These are phyloP conservation scores for Calocera cornea DNA, from an alignment of 768 basidiomycete species.

Conservation along the genomic window DNA sequence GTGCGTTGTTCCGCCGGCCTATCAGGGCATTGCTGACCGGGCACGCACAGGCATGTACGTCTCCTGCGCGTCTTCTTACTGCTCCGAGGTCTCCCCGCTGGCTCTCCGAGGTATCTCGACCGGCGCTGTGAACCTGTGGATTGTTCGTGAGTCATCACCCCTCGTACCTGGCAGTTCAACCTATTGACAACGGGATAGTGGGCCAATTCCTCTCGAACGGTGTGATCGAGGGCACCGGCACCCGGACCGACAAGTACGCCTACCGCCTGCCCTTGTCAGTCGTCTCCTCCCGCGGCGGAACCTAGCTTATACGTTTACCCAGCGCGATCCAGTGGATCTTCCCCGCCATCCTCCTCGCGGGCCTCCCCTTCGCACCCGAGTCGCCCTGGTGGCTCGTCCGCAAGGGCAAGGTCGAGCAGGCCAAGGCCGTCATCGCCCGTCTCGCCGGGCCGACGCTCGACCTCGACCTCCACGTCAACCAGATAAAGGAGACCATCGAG, in stretches of 20 bases:
- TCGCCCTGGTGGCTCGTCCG: conserved; percentile 23
- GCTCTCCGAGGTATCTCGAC: neutral
- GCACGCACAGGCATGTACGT: neutral
- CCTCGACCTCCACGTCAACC: conserved; percentile 23
- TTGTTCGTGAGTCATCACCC: neutral
- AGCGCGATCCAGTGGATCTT: conserved; percentile 14
- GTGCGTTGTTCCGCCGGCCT: conserved; percentile 9
- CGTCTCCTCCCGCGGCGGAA: neutral
- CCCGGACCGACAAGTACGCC: neutral
- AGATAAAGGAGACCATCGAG: conserved; percentile 26
- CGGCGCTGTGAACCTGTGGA: conserved; percentile 1
- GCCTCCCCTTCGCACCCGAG: conserved; percentile 19
- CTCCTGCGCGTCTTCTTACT: neutral
- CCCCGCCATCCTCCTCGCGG: conserved; percentile 22
- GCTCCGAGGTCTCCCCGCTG: neutral
- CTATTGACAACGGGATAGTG: neutral
- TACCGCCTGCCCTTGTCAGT: neutral
- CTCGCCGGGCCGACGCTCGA: conserved; percentile 18
- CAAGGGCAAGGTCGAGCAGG: conserved; percentile 19
- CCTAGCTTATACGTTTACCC: neutral
- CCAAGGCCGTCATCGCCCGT: conserved; percentile 16
- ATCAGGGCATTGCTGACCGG: neutral
- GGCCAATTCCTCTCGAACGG: conserved; percentile 2
- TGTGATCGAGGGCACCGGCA: neutral
- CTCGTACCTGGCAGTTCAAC: neutral